Evolutionary conservation across 164 flowering plant genomes (phyloP), one percentile per base, ranked within the genome.

Genomic region (Magnolia changhungtana): DNA sequence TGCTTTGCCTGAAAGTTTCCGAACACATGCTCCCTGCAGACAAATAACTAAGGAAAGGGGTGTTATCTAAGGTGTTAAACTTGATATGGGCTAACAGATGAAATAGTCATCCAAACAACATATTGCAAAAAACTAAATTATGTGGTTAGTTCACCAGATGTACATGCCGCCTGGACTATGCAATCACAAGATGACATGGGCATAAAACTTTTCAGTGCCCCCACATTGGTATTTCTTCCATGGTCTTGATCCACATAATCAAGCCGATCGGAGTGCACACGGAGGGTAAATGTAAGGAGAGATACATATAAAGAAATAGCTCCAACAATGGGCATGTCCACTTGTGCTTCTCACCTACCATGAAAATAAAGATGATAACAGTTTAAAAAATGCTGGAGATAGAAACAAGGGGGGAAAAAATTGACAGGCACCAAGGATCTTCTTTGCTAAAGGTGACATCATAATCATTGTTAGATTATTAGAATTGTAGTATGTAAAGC

Each of bases 261-360:
- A 78, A 96, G 97, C 50, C 98, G 94, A 82, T 96, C 99, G 73
- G 99, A 93, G 79, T 96, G 98, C 6, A 96, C 99, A 79, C 90
- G 98, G 11, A 96, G 98, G 74, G 96, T 90, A 76, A 96, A 96
- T 67, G 92, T 94, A 78, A 96, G 96, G 74, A 96, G 99, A 70
- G 97, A 92, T 19, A 90, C 90, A 82, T 91, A 94, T 77, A 96
- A 87, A 59, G 90, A 81, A 78, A 96, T 87, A 68, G 90, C 90
- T 84, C 98, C 98, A 79, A 88, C 81, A 76, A 85, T 76, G 14
- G 97, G 96, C 97, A 96, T 94, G 71, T 96, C 98, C 71, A 73
- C 85, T 72, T 96, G 97, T 72, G 98, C 94, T 80, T 94, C 99
- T 58, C 72, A 96, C 97, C 99, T 96, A 95, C 78, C 79, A 86